Conservation (phyloP, 2,329 filamentous ascomycete species). For the Zalaria sp. region DNA sequence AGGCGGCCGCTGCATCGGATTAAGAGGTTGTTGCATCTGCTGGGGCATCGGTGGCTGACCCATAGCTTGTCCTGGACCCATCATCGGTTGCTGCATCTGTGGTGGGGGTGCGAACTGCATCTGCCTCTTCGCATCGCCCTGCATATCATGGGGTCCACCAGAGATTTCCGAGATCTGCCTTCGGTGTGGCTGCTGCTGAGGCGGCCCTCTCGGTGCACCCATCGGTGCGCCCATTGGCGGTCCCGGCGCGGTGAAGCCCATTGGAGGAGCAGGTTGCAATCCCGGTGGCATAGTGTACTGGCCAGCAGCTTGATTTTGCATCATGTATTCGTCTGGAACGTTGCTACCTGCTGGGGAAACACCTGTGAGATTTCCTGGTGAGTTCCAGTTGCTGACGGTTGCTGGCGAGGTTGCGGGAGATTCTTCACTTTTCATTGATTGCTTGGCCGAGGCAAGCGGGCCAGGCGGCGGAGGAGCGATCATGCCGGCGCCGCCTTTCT, state of each 20-base stretch:
- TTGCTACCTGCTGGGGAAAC: constrained; percentile 40
- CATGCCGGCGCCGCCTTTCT: constrained; percentile 37
- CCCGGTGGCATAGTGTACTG: constrained; percentile 17
- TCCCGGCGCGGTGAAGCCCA: constrained; percentile 21
- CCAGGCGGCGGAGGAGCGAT: constrained; percentile 38
- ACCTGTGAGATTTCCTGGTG: constrained; percentile 42
- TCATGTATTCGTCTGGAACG: constrained; percentile 29
- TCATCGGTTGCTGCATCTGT: neutral
- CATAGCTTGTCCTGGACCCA: constrained; percentile 2
- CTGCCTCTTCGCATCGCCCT: constrained; percentile 41
- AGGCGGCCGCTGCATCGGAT: constrained; percentile 34
- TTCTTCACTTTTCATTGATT: constrained; percentile 48
- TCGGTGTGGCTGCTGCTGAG: constrained; percentile 29
- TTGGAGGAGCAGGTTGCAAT: constrained; percentile 8
- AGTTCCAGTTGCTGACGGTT: constrained; percentile 47
- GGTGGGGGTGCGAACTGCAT: constrained; percentile 35
- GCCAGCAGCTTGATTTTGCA: constrained; percentile 21
- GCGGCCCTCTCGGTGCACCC: constrained; percentile 15
- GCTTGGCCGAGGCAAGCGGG: constrained; percentile 36
- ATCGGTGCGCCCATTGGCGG: constrained; percentile 22
- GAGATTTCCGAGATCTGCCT: constrained; percentile 48
- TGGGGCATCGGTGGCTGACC: constrained; percentile 20
- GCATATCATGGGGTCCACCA: constrained; percentile 36
- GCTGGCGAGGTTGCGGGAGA: constrained; percentile 49
- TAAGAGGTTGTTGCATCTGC: constrained; percentile 29